phyloP scores from a whole-genome alignment of 768 basidiomycete genomes.

The Amanita jacksonii region DNA sequence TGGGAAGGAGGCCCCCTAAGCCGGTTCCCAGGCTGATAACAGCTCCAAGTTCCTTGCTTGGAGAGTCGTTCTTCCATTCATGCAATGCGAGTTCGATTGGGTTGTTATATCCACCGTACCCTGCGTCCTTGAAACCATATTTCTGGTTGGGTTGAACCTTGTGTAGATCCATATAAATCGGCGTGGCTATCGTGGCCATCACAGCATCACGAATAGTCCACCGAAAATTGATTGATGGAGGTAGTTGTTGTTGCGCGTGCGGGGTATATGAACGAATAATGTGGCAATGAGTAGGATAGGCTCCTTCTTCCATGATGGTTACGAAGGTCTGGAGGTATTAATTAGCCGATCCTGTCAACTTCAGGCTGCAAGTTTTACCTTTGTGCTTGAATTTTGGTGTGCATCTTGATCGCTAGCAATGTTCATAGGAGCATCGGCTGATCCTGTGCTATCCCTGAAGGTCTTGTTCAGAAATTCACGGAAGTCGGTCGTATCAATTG shows the following conservation, averaged over 20 bases:
- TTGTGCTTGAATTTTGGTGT: slow-evolving; percentile 6
- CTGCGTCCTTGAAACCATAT: slow-evolving; percentile 15
- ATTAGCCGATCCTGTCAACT: not conserved
- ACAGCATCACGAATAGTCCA: slow-evolving; percentile 17
- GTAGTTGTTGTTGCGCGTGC: not conserved
- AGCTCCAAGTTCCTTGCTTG: slow-evolving; percentile 9
- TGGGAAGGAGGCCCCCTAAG: slow-evolving; percentile 6
- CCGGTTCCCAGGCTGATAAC: slow-evolving; percentile 15
- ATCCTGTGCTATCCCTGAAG: not conserved
- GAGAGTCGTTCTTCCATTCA: slow-evolving; percentile 15
- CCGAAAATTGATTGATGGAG: slow-evolving; percentile 7
- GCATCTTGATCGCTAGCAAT: slow-evolving; percentile 2
- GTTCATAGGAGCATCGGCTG: slow-evolving; percentile 7
- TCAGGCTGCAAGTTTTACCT: slow-evolving; percentile 4
- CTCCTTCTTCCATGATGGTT: slow-evolving; percentile 15
- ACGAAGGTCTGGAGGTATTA: slow-evolving; percentile 13
- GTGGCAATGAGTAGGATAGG: slow-evolving; percentile 15
- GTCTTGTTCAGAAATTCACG: not conserved
- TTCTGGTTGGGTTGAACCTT: slow-evolving; percentile 9
- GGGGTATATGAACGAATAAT: slow-evolving; percentile 17
- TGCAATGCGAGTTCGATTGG: slow-evolving; percentile 12
- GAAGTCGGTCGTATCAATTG: slow-evolving; percentile 4
- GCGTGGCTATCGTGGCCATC: slow-evolving; percentile 13
- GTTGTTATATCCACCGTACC: slow-evolving; percentile 18
- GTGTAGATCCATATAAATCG: slow-evolving; percentile 13